These are phyloP conservation scores for Eimeria maxima DNA, from an alignment of 169 alveolate species.

Conservation along the genomic window DNA sequence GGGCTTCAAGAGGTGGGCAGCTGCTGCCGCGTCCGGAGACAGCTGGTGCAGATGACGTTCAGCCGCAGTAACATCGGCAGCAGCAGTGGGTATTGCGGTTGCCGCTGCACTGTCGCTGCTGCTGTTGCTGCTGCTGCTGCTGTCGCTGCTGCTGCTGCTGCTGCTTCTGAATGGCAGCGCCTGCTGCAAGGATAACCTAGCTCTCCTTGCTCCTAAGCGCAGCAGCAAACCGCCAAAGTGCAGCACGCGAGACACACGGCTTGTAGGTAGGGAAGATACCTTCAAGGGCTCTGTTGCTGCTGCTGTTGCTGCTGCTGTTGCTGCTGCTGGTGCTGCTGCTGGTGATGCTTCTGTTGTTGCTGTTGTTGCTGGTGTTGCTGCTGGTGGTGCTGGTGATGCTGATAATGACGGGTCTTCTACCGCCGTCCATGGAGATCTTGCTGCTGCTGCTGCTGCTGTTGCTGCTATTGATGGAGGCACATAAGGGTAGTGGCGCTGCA, in stretches of 20 bases:
- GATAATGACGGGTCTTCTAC: too few species aligned
- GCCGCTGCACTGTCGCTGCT: too few species aligned
- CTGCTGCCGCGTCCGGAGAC: background rate
- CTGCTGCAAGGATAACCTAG: conserved; percentile 21
- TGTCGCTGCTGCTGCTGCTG: conserved; percentile 62
- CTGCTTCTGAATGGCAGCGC: background rate
- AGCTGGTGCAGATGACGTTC: background rate
- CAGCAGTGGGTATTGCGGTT: background rate
- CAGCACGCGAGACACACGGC: conserved; percentile 32
- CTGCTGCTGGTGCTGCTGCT: conserved; percentile 59
- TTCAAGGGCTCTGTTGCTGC: conserved; percentile 8
- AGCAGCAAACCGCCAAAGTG: conserved; percentile 35
- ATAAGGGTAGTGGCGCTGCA: background rate
- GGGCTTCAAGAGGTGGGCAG: background rate
- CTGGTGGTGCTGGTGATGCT: too few species aligned
- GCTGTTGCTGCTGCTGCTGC: conserved; percentile 17
- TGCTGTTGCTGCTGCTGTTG: conserved; percentile 48
- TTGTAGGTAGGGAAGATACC: background rate
- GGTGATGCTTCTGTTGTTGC: background rate
- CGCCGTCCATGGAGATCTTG: too few species aligned
- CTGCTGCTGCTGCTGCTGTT: background rate
- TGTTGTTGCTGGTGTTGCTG: too few species aligned
- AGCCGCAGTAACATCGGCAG: background rate
- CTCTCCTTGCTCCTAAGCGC: background rate
- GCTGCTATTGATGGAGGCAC: background rate